Evolutionary conservation across 2,329 filamentous ascomycete genomes (phyloP).

Genomic region (Aquanectria penicillioides): DNA sequence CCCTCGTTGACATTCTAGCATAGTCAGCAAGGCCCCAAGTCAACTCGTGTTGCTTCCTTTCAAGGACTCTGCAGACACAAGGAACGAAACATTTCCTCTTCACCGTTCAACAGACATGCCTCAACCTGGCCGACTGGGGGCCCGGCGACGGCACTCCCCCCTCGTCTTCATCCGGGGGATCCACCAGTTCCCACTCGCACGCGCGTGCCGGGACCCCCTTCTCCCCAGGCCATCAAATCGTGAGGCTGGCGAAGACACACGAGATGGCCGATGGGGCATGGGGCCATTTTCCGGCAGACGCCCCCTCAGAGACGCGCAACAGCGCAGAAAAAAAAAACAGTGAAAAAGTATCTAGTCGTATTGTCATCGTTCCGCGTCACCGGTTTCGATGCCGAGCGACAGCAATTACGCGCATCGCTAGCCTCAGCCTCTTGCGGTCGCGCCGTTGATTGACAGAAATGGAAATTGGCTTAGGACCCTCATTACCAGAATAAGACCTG

Average conservation of each 20-base stretch:
- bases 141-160: background rate
- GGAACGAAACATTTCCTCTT: constrained; percentile 1
- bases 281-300: constrained; percentile 15
- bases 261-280: constrained; percentile 26
- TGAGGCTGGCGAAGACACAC: constrained; percentile 20
- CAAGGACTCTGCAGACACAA: too few relatives aligned
- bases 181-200: constrained; percentile 22
- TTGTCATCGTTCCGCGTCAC: constrained; percentile 15
- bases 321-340: background rate
- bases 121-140: too few relatives aligned
- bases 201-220: constrained; percentile 9
- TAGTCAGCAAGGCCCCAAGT: too few relatives aligned
- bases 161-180: background rate
- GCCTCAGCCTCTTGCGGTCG: background rate
- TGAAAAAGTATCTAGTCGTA: background rate
- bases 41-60: too few relatives aligned
- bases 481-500: background rate
- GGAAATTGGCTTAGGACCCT: background rate
- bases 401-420: constrained; percentile 5
- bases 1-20: background rate
- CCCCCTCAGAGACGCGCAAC: constrained; percentile 16
- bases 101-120: background rate
- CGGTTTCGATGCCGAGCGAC: background rate
- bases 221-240: constrained; percentile 5
- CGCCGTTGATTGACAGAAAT: constrained; percentile 1